Conservation (phyloP, 2,329 filamentous ascomycete species). For the Raffaelea deltoideospora region DNA sequence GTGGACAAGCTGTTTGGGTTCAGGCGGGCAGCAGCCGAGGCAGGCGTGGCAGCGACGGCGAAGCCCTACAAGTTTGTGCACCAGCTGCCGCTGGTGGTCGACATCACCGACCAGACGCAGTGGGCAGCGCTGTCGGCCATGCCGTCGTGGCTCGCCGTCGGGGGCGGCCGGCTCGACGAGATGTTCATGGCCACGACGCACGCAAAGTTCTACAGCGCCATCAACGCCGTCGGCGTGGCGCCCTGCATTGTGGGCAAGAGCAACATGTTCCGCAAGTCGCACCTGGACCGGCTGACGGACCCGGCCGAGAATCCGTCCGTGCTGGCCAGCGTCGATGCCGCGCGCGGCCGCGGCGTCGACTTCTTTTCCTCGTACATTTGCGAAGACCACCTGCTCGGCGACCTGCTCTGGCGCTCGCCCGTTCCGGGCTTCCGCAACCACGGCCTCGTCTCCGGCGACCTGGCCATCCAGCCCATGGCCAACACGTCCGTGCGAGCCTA, state of each 20-base stretch:
- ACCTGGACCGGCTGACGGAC: conserved; percentile 61
- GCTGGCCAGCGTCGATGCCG: conserved; percentile 20
- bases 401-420: conserved; percentile 66
- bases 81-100: conserved; percentile 80
- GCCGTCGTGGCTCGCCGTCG: conserved; percentile 19
- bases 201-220: conserved; percentile 94
- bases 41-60: conserved; percentile 9
- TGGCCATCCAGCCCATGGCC: conserved; percentile 80
- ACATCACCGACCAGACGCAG: conserved; percentile 25
- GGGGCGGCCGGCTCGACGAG: conserved; percentile 79
- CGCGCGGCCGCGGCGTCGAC: conserved; percentile 57
- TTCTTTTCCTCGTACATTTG: conserved; percentile 94
- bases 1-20: conserved; percentile 73
- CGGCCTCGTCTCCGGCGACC: conserved; percentile 66
- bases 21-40: conserved; percentile 30
- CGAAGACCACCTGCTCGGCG: conserved; percentile 92
- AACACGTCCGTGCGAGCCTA: conserved; percentile 67
- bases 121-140: background rate
- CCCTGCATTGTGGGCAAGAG: conserved; percentile 94
- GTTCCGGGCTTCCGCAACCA: conserved; percentile 59
- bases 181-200: conserved; percentile 88
- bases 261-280: conserved; percentile 93
- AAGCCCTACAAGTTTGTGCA: conserved; percentile 82
- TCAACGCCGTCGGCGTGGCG: conserved; percentile 81
- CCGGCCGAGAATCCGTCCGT: conserved; percentile 25